These are phyloP conservation scores for Tolypocladium sp. DNA, from an alignment of 2,329 filamentous ascomycete genomes.

Conservation along the genomic window DNA sequence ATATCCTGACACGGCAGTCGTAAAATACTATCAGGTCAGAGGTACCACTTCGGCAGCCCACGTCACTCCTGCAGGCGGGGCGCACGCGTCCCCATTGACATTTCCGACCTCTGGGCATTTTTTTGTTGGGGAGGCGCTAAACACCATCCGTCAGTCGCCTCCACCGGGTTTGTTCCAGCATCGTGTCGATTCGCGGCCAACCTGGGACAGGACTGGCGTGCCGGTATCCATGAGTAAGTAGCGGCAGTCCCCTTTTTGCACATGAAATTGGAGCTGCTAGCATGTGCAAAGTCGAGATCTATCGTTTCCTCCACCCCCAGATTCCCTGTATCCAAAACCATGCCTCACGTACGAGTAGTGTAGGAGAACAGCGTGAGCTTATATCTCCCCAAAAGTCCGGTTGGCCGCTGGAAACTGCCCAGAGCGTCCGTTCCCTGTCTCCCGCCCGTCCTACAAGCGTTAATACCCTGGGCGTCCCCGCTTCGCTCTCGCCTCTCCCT, in stretches of 20 bases:
- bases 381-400: background rate
- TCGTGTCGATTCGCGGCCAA: background rate
- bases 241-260: background rate
- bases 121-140: conserved; percentile 4
- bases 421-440: background rate
- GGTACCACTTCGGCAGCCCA: background rate
- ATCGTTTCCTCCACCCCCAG: background rate
- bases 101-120: background rate
- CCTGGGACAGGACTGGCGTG: background rate
- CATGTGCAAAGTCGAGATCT: background rate
- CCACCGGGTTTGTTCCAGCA: background rate
- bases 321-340: background rate
- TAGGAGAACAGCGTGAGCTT: background rate
- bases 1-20: rapidly evolving
- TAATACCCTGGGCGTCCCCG: background rate
- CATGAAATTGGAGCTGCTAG: background rate
- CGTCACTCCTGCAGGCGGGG: background rate
- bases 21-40: background rate
- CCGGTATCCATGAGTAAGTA: background rate
- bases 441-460: background rate
- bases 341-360: background rate
- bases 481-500: background rate
- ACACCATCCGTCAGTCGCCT: background rate
- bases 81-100: background rate
- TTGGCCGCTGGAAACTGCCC: background rate